Evolutionary conservation across 169 alveolate species (phyloP).

Genomic region (Prorocentrum cordatum): DNA sequence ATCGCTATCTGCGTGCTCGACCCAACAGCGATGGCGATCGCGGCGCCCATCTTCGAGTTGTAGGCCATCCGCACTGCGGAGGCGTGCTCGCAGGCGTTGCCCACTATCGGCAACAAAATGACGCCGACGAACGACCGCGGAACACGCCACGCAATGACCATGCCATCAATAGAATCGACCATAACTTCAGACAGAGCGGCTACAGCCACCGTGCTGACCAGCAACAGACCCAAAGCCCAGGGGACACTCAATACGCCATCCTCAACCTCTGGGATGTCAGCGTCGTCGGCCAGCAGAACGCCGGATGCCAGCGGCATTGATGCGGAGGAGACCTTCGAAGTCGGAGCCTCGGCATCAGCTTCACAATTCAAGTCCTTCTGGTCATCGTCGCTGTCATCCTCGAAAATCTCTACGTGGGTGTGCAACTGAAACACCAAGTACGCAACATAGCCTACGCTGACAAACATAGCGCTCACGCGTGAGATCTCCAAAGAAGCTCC

Average conservation of each 20-base stretch:
- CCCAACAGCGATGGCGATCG: constrained; percentile 80
- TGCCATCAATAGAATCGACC: constrained; percentile 73
- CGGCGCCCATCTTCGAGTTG: constrained; percentile 74
- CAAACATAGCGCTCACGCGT: constrained; percentile 74
- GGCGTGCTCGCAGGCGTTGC: constrained; percentile 78
- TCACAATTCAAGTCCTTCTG: background rate
- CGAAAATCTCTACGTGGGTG: constrained; percentile 74
- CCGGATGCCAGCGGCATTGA: too few relatives aligned
- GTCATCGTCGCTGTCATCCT: background rate
- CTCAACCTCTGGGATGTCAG: too few relatives aligned
- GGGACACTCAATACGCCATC: too few relatives aligned
- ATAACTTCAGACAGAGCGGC: constrained; percentile 74
- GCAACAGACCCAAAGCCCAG: constrained; percentile 72
- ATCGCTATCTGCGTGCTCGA: constrained; percentile 77
- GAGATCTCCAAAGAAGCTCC: constrained; percentile 74
- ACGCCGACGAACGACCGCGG: constrained; percentile 77
- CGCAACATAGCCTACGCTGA: constrained; percentile 73
- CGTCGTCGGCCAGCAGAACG: too few relatives aligned
- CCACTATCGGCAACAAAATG: constrained; percentile 75
- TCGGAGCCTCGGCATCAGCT: constrained; percentile 73
- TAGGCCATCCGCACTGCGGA: constrained; percentile 78
- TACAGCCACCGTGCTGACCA: constrained; percentile 70
- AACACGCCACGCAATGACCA: constrained; percentile 72
- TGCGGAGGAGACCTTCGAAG: constrained; percentile 73
- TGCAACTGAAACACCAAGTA: constrained; percentile 74